Evolutionary conservation across 2,329 filamentous ascomycete genomes (phyloP), one percentile per base, ranked within the genome.

Genomic region (Diaporthe helianthi): DNA sequence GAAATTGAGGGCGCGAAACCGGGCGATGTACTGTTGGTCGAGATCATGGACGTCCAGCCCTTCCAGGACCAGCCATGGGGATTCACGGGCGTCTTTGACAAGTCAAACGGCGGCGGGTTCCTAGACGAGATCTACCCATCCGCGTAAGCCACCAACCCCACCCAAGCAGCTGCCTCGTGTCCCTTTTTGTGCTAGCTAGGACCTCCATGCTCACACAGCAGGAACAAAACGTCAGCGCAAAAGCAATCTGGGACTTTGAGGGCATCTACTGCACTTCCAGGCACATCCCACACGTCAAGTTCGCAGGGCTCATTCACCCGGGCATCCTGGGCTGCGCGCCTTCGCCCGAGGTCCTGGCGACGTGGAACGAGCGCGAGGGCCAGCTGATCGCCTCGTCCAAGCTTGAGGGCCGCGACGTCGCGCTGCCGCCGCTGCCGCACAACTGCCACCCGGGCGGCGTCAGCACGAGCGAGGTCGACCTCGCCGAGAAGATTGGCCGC

Each of bases 31-130:
- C 85, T 97, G 0, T 82, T 97, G 0, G 92, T 97, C 9, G 93
- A 97, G 78, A 97, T 97, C 73, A 93, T 95, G 79, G 94, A 98
- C 76, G 93, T 97, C 0, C 93, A 98, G 81, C 94, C 94, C 0
- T 89, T 97, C 73, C 85, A 95, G 72, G 89, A 96, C 36, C 88
- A 91, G 69, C 93, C 93, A 0, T 97, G 94, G 94, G 94, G 94
- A 0, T 97, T 97, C 78, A 95, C 92, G 0, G 93, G 93, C 10
- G 81, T 96, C 6, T 97, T 98, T 76, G 85, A 90, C 66, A 90
- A 88, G 73, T 82, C 89, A 19, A 97, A 97, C 75, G 94, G 94
- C 7, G 94, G 94, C 10, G 94, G 94, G 0, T 97, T 97, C 73
- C 80, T 97, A 15, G 93, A 97, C 73, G 93, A 97, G 77, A 85